Conservation (phyloP, 176 grass and related monocot genomes). For the Alopecurus myosuroides region DNA sequence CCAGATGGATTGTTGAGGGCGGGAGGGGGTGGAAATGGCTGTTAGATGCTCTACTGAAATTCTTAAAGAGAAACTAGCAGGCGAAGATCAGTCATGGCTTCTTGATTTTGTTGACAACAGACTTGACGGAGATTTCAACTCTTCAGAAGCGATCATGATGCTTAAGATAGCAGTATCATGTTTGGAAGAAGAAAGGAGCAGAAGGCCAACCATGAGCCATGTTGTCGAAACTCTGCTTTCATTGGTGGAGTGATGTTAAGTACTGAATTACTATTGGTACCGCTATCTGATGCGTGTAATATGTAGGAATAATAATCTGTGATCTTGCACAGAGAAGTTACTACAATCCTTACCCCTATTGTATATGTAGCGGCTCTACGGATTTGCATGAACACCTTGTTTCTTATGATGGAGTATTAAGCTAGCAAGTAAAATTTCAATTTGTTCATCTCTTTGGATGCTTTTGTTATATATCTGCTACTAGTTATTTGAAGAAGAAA, state of each 20-base stretch:
- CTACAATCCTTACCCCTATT: neutral
- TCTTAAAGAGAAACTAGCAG: slow-evolving; percentile 33
- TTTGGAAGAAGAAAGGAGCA: slow-evolving; percentile 39
- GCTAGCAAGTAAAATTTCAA: no score
- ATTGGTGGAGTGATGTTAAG: neutral
- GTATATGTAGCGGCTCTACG: neutral
- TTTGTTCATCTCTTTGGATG: no score
- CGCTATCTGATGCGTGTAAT: neutral
- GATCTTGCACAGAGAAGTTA: neutral
- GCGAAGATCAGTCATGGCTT: slow-evolving; percentile 27
- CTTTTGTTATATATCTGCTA: no score
- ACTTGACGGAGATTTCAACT: slow-evolving; percentile 33
- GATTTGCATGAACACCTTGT: neutral
- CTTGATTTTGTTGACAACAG: slow-evolving; percentile 36
- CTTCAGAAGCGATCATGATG: slow-evolving; percentile 16
- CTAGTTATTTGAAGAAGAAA: no score
- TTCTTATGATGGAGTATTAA: no score
- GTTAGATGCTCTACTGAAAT: neutral
- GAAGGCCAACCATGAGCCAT: slow-evolving; percentile 33
- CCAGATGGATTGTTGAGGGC: slow-evolving; percentile 1
- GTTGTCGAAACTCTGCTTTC: slow-evolving; percentile 30
- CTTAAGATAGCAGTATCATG: slow-evolving; percentile 38
- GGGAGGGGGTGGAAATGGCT: slow-evolving; percentile 13
- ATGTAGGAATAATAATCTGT: neutral
- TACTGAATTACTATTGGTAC: neutral